A percentile compares a stretch with the other conserved stretches of the same genome.
Evolutionary conservation across 495 filamentous ascomycete species (phyloP).

Genomic region (Thermothielavioides terrestris): DNA sequence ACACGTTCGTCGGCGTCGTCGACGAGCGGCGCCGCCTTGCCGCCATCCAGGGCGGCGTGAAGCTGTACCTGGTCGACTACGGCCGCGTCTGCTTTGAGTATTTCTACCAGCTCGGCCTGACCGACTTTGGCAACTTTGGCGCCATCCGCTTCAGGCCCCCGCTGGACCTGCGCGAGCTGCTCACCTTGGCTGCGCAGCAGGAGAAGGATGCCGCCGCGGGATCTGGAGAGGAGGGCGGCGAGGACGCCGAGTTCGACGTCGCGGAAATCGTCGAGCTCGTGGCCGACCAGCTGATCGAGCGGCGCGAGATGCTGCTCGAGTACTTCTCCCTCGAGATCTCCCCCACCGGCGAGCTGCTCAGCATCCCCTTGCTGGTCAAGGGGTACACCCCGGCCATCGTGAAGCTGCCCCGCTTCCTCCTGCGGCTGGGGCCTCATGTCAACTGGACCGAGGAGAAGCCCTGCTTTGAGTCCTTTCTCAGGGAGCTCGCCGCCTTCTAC

Average conservation of each 20-base stretch:
- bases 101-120: slow-evolving; percentile 95
- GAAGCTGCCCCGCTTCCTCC: slow-evolving; percentile 82
- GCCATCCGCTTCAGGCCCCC: slow-evolving; percentile 70
- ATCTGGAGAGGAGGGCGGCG: slow-evolving; percentile 21
- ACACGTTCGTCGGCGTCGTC: slow-evolving; percentile 90
- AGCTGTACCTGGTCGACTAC: slow-evolving; percentile 91
- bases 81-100: slow-evolving; percentile 80
- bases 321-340: slow-evolving; percentile 88
- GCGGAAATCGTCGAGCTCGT: slow-evolving; percentile 55
- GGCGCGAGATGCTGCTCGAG: slow-evolving; percentile 79
- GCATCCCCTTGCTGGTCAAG: slow-evolving; percentile 78
- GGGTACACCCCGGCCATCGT: slow-evolving; percentile 78
- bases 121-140: slow-evolving; percentile 95
- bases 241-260: slow-evolving; percentile 48
- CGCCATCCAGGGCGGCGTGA: slow-evolving; percentile 88
- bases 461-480: slow-evolving; percentile 79
- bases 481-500: slow-evolving; percentile 86
- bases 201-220: slow-evolving; percentile 40
- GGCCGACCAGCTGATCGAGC: slow-evolving; percentile 53
- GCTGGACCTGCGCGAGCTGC: slow-evolving; percentile 59
- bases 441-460: slow-evolving; percentile 76
- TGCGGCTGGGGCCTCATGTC: slow-evolving; percentile 81
- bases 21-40: slow-evolving; percentile 80
- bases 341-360: slow-evolving; percentile 62
- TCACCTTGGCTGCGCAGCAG: slow-evolving; percentile 62